Percentiles rank a stretch among this genome's conserved stretches.
Conservation (phyloP, 371 early-diverging fungal genomes). For the Rhizopus arrhizus region DNA sequence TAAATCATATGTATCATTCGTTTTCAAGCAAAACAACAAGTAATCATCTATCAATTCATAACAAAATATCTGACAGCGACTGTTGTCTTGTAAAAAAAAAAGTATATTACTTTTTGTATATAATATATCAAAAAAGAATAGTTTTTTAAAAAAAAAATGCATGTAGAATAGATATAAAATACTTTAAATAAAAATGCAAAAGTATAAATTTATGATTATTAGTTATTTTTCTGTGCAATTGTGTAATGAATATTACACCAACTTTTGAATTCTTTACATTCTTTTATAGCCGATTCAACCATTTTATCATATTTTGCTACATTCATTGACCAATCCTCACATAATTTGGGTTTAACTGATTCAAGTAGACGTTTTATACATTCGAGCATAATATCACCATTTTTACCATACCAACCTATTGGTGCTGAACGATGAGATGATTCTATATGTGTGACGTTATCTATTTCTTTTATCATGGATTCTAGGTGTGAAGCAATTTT, state of each 20-base stretch:
- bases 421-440: slow-evolving; percentile 43
- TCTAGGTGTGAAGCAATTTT: slow-evolving; percentile 36
- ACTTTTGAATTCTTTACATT: slow-evolving; percentile 47
- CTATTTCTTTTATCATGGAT: slow-evolving; percentile 18
- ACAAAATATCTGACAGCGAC: too few relatives aligned
- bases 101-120: too few relatives aligned
- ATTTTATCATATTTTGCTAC: slow-evolving; percentile 41
- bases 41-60: too few relatives aligned
- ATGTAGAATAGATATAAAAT: too few relatives aligned
- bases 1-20: not conserved
- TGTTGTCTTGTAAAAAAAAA: too few relatives aligned
- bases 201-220: not conserved
- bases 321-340: slow-evolving; percentile 53
- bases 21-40: too few relatives aligned
- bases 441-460: slow-evolving; percentile 19
- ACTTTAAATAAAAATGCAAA: too few relatives aligned
- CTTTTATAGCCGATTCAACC: slow-evolving; percentile 26
- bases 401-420: slow-evolving; percentile 49
- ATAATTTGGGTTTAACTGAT: slow-evolving; percentile 44
- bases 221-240: slow-evolving; percentile 14
- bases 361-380: slow-evolving; percentile 39
- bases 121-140: too few relatives aligned
- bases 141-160: too few relatives aligned
- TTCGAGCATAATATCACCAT: slow-evolving; percentile 46
- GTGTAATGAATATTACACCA: slow-evolving; percentile 48